These are phyloP conservation scores for Evernia prunastri DNA, from an alignment of 495 filamentous ascomycete genomes.

Conservation along the genomic window DNA sequence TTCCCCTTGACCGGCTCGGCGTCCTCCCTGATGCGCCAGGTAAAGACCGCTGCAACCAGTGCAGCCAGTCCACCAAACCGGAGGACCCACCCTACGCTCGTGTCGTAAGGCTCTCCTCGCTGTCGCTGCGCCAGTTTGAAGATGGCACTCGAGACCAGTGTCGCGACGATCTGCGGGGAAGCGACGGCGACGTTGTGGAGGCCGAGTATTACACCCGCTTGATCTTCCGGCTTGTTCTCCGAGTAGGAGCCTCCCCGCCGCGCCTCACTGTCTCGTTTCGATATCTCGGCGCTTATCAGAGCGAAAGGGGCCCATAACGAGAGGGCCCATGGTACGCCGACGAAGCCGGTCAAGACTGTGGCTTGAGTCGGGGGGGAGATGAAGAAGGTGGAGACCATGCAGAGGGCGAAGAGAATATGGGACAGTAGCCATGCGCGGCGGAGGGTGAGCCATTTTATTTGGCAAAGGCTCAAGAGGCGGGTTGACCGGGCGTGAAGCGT, in stretches of 20 bases:
- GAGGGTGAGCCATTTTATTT: slow-evolving; percentile 75
- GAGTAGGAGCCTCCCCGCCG: slow-evolving; percentile 20
- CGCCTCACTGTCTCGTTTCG: slow-evolving; percentile 60
- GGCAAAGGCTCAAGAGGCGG: slow-evolving; percentile 47
- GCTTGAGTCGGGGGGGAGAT: slow-evolving; percentile 58
- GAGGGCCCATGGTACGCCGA: slow-evolving; percentile 84
- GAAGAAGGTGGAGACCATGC: slow-evolving; percentile 77
- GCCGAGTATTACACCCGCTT: slow-evolving; percentile 82
- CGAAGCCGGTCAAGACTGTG: slow-evolving; percentile 65
- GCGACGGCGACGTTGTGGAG: slow-evolving; percentile 90
- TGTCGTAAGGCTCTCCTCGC: slow-evolving; percentile 71
- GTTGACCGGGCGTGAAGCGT: slow-evolving; percentile 25
- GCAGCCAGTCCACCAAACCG: slow-evolving; percentile 73
- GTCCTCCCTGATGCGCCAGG: slow-evolving; percentile 39
- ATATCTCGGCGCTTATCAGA: slow-evolving; percentile 81
- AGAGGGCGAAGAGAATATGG: slow-evolving; percentile 67
- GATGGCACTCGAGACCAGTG: slow-evolving; percentile 69
- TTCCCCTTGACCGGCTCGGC: slow-evolving; percentile 15
- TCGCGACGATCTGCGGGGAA: slow-evolving; percentile 81
- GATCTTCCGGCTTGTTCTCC: slow-evolving; percentile 42
- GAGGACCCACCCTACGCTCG: slow-evolving; percentile 78
- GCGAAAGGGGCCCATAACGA: slow-evolving; percentile 91
- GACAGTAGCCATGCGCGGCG: slow-evolving; percentile 78
- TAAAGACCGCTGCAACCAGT: slow-evolving; percentile 66
- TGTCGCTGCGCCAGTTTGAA: slow-evolving; percentile 79